Evolutionary conservation across 768 basidiomycete genomes (phyloP), one percentile per base, ranked within the genome.

Genomic region (Myochromella boudieri): DNA sequence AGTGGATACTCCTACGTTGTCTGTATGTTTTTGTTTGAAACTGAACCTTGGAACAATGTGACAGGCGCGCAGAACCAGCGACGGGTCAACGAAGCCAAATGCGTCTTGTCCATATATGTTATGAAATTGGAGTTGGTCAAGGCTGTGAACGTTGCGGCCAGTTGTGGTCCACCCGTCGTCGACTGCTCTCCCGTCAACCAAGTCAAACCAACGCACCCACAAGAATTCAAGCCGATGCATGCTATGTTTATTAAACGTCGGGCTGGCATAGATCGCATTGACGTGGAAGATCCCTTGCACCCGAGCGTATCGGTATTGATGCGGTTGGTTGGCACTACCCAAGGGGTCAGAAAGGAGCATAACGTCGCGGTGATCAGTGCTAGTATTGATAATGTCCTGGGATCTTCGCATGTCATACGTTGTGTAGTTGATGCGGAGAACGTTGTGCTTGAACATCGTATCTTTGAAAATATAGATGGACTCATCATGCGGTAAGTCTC

Each of bases 61-160:
- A 18, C 37, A 42, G 3, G 22, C 54, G 7, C 53, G 49, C n/a
- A 60, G 33, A 3, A 60, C 57, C 6, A 43, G 45, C n/a, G 38
- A 22, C 9, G 59, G 59, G 44, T 58, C 52, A 4, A 60, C 22
- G 44, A 60, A 60, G 11, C 57, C 54, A 40, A 58, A 60, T 8
- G 57, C 44, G 6, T 50, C 49, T n/a, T 24, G 37, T 14, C 53
- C 46, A 10, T 12, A 26, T 18, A 32, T 32, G 5, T 39, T 22
- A 15, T 46, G 32, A 37, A 56, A 59, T n/a, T 43, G 37, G 7
- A 59, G 5, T 24, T 42, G 40, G n/a, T 27, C 40, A 4, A 42
- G 28, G 5, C 25, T 20, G 12, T n/a, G 5, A 20, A 6, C 7
- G 10, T 38, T 15, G 22, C 18, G 22, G 10, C 37, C 14, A 17